These are phyloP conservation scores for Venturia carpophila DNA, from an alignment of 2,329 filamentous ascomycete species.

Conservation along the genomic window DNA sequence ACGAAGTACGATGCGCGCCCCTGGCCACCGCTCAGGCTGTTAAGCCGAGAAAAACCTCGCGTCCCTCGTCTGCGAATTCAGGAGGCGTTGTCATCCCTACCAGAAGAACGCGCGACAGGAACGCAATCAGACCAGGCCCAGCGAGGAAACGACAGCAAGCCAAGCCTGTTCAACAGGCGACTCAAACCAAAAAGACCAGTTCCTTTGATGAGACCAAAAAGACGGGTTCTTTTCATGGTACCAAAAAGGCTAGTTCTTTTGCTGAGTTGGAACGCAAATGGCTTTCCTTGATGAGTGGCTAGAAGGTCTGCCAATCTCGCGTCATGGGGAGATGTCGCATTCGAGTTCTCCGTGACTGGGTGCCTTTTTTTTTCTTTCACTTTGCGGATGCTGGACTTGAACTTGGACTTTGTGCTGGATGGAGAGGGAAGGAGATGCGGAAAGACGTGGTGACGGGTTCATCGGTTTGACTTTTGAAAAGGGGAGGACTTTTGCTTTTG, in stretches of 20 bases:
- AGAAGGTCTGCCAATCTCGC: too few species aligned
- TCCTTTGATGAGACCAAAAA: not conserved
- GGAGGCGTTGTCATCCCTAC: not conserved
- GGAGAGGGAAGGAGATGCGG: too few species aligned
- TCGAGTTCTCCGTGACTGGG: too few species aligned
- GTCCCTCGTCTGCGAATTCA: not conserved
- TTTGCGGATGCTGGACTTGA: too few species aligned
- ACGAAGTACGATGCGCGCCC: not conserved
- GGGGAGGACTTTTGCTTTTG: too few species aligned
- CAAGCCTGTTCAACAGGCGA: not conserved
- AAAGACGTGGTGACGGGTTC: too few species aligned
- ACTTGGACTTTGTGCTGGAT: too few species aligned
- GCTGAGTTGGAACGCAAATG: not conserved
- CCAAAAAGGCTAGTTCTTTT: not conserved
- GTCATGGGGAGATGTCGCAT: too few species aligned
- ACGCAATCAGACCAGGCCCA: not conserved
- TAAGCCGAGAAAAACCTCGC: not conserved
- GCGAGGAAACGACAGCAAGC: not conserved
- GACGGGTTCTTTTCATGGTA: not conserved
- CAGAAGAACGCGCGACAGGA: not conserved
- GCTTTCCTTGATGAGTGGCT: too few species aligned
- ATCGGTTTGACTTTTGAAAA: too few species aligned
- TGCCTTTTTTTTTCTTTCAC: too few species aligned
- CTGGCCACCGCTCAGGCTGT: not conserved
- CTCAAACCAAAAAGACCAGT: not conserved